A percentile compares a stretch with the other conserved stretches of the same genome.
Conservation (phyloP, 2,329 filamentous ascomycete species). For the Aspergillus thermomutatus region DNA sequence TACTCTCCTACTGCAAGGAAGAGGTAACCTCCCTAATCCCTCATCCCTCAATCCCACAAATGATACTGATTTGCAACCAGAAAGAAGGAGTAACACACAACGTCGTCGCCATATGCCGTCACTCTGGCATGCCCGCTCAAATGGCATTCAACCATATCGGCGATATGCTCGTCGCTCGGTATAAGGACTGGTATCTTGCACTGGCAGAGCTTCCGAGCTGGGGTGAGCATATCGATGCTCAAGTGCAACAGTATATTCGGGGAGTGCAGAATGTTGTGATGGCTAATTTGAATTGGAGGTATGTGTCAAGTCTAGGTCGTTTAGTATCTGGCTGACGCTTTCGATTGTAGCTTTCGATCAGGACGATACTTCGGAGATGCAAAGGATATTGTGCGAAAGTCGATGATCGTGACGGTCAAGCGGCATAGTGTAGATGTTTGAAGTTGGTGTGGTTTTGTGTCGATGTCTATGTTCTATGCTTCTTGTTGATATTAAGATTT, state of each 20-base stretch:
- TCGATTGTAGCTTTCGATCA: slow-evolving; percentile 15
- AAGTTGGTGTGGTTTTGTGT: neutral
- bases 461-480: neutral
- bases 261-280: slow-evolving; percentile 19
- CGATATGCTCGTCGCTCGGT: slow-evolving; percentile 17
- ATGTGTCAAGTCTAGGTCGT: neutral
- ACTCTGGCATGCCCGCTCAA: slow-evolving; percentile 16
- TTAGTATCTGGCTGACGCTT: neutral
- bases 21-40: slow-evolving; percentile 10
- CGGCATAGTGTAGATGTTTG: slow-evolving; percentile 6
- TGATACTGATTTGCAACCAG: slow-evolving; percentile 1
- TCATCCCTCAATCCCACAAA: no score
- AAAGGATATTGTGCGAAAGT: slow-evolving; percentile 11
- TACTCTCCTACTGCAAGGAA: slow-evolving; percentile 26
- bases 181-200: slow-evolving; percentile 22
- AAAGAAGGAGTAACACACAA: slow-evolving; percentile 21
- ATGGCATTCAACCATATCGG: slow-evolving; percentile 21
- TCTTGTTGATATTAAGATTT: neutral
- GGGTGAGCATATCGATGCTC: slow-evolving; percentile 19
- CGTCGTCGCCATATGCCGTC: slow-evolving; percentile 18
- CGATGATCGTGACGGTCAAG: slow-evolving; percentile 8
- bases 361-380: slow-evolving; percentile 19
- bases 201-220: slow-evolving; percentile 20
- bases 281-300: slow-evolving; percentile 27
- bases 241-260: slow-evolving; percentile 23